Percentiles rank a stretch among this genome's conserved stretches.
Evolutionary conservation across 495 filamentous ascomycete species (phyloP).

Genomic region (Podospora australis): DNA sequence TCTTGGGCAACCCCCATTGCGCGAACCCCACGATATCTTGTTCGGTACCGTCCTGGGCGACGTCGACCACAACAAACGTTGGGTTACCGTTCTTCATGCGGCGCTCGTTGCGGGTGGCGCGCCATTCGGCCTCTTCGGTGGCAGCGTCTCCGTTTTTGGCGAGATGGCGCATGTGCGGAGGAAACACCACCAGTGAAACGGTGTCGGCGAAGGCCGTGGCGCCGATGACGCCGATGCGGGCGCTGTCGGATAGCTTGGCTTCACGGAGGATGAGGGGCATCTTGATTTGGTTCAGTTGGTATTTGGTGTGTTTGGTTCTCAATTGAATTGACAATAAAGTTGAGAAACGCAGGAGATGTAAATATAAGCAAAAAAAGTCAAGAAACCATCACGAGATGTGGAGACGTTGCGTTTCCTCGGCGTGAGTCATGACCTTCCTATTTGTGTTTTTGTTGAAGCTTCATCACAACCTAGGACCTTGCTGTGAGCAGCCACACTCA

Average conservation of each 20-base stretch:
- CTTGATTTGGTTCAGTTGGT: not conserved
- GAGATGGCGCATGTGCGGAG: slow-evolving; percentile 7
- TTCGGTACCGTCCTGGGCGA: not conserved
- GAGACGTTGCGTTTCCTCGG: too few relatives aligned
- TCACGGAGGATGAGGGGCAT: slow-evolving; percentile 20
- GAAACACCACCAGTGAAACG: slow-evolving; percentile 16
- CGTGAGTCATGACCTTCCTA: too few relatives aligned
- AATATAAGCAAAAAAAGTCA: too few relatives aligned
- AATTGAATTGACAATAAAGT: too few relatives aligned
- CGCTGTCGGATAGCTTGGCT: slow-evolving; percentile 13
- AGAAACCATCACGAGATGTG: too few relatives aligned
- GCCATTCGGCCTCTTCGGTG: slow-evolving; percentile 17
- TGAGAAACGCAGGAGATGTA: too few relatives aligned
- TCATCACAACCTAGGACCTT: too few relatives aligned
- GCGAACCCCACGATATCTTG: slow-evolving; percentile 17
- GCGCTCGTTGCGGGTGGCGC: slow-evolving; percentile 4
- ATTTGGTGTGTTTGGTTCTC: too few relatives aligned
- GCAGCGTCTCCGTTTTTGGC: not conserved
- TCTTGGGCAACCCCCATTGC: slow-evolving; percentile 20
- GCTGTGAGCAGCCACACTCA: too few relatives aligned
- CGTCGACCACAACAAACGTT: slow-evolving; percentile 19
- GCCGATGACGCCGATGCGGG: slow-evolving; percentile 12
- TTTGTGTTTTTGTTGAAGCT: too few relatives aligned
- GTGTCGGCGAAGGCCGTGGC: slow-evolving; percentile 12
- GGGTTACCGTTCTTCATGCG: slow-evolving; percentile 16